Base-by-base conservation (phyloP, 495 filamentous ascomycete species). In the Xylaria sp. region DNA sequence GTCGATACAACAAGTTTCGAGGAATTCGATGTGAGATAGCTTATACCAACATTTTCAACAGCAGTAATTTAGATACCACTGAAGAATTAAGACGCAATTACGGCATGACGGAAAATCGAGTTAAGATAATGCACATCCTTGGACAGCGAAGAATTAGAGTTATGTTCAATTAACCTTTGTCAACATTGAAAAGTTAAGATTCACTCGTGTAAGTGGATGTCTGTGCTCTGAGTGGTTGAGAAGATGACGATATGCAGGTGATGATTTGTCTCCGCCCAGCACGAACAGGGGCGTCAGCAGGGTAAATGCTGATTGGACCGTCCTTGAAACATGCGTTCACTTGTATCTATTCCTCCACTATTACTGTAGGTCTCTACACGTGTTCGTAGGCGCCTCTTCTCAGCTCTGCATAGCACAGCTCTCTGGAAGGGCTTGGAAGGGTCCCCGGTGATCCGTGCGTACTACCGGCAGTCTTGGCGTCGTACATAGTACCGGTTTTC, bases 361-460 rank as follows among this genome's bases (percentile, higher is more conserved):
- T 37, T 59, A n/a, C n/a, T n/a, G n/a, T n/a, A 59, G 57, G 52
- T 55, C 17, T 26, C 52, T 55, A 59, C 57, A 59, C 33, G 57
- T 59, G 57, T 40, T 21, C 5, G 15, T 37, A 31, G 31, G 31
- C 57, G 57, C 29, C 57, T 19, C 33, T 35, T 59, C 29, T 35
- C 33, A 59, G 29, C 57, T 59, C 8, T 35, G 21, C n/a, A 19
- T 37, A 37, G 4, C n/a, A n/a, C n/a, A n/a, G n/a, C n/a, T n/a
- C n/a, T n/a, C n/a, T n/a, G n/a, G n/a, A n/a, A n/a, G n/a, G n/a
- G n/a, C 58, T 35, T 35, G 35, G 26, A 44, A 46, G 21, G 40
- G 40, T 33, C 29, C 12, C 37, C 14, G 26, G 61, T 46, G 61
- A 46, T 64, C 61, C 61, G 61, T 64, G 61, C 61, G 26, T 26